These are phyloP conservation scores for Blastocystis sp. DNA, from an alignment of 352 stramenopile species.

Conservation along the genomic window DNA sequence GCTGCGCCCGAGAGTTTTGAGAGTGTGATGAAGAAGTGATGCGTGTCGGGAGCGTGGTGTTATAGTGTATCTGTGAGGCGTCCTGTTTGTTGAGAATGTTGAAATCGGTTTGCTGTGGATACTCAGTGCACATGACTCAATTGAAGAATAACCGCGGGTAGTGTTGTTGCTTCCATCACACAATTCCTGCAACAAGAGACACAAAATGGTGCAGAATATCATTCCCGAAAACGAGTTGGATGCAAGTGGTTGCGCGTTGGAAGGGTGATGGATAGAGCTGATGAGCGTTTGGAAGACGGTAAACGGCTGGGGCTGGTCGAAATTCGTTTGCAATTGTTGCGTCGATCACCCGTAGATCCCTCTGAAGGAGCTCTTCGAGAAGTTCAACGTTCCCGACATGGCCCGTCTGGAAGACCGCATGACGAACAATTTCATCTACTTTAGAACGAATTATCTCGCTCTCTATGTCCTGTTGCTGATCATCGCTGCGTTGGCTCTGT, in stretches of 20 bases:
- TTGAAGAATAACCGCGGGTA: background rate
- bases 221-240: conserved; percentile 54
- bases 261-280: background rate
- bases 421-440: conserved; percentile 12
- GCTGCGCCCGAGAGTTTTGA: background rate
- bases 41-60: too few relatives aligned
- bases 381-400: conserved; percentile 5
- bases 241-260: background rate
- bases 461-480: conserved; percentile 12
- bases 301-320: conserved; percentile 6
- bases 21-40: conserved; percentile 14
- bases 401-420: background rate
- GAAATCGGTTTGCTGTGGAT: background rate
- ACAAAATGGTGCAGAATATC: conserved; percentile 20
- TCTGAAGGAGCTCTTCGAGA: conserved; percentile 2
- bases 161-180: background rate
- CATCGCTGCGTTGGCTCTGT: background rate
- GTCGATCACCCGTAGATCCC: background rate
- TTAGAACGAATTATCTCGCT: conserved; percentile 23
- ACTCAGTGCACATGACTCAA: background rate
- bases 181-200: too few relatives aligned
- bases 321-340: background rate
- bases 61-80: too few relatives aligned
- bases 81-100: conserved; percentile 27
- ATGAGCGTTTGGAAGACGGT: background rate